phyloP scores from a whole-genome alignment of 768 basidiomycete species.

The Podaxis sp. region DNA sequence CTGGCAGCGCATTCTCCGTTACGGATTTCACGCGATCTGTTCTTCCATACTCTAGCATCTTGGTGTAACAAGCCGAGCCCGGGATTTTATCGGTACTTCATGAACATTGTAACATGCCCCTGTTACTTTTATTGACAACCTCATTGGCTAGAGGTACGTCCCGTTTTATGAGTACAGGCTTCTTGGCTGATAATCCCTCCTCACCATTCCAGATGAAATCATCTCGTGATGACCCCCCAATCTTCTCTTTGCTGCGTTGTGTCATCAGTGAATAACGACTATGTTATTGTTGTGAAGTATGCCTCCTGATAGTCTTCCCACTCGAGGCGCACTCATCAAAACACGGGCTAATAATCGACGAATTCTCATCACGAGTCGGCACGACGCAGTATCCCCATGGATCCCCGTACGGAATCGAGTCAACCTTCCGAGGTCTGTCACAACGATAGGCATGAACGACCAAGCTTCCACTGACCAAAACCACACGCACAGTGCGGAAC shows the following conservation, averaged over 20 bases:
- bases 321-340: neutral
- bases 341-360: neutral
- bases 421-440: neutral
- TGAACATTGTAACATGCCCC: neutral
- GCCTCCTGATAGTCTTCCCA: neutral
- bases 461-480: neutral
- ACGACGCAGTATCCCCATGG: neutral
- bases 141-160: neutral
- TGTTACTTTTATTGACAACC: slow-evolving; percentile 1
- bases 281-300: neutral
- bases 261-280: neutral
- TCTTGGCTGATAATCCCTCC: neutral
- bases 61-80: neutral
- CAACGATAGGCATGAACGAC: neutral
- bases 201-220: neutral
- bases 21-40: neutral
- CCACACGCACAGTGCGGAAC: neutral
- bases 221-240: neutral
- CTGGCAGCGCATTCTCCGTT: neutral
- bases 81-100: neutral
- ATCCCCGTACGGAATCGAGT: neutral
- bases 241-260: neutral
- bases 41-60: neutral
- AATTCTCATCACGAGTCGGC: neutral
- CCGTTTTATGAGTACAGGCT: too few relatives aligned